phyloP scores from a whole-genome alignment of 78 protist genomes.

The Dictyostelium brefeldianum region DNA sequence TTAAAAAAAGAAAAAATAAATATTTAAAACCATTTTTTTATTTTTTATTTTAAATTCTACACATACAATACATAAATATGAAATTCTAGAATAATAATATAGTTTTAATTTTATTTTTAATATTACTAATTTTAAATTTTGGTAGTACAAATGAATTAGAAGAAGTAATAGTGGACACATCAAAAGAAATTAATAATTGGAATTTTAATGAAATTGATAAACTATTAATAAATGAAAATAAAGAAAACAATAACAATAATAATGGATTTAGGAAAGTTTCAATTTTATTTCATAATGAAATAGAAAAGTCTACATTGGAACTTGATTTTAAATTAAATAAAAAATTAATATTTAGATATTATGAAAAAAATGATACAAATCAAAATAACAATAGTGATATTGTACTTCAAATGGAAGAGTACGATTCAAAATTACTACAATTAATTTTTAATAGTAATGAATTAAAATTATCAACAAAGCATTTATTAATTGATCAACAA shows the following conservation, averaged over 20 bases:
- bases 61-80: not conserved
- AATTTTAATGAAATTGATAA: constrained; percentile 20
- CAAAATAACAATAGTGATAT: not conserved
- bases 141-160: not conserved
- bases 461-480: not conserved
- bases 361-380: not conserved
- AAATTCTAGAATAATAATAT: not conserved
- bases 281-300: not conserved
- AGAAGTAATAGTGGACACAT: not conserved
- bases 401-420: not conserved
- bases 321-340: constrained; percentile 11
- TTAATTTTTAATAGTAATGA: not conserved
- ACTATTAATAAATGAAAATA: not conserved
- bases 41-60: no score
- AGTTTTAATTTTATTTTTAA: not conserved
- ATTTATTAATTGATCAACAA: not conserved
- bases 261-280: not conserved
- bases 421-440: not conserved
- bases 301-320: not conserved
- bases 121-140: not conserved
- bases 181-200: not conserved
- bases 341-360: not conserved
- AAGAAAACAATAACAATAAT: not conserved
- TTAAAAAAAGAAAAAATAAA: no score
- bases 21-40: no score